Evolutionary conservation across 2,329 filamentous ascomycete species (phyloP), one percentile per base, ranked within the genome.

Genomic region (Diaporthe citri): DNA sequence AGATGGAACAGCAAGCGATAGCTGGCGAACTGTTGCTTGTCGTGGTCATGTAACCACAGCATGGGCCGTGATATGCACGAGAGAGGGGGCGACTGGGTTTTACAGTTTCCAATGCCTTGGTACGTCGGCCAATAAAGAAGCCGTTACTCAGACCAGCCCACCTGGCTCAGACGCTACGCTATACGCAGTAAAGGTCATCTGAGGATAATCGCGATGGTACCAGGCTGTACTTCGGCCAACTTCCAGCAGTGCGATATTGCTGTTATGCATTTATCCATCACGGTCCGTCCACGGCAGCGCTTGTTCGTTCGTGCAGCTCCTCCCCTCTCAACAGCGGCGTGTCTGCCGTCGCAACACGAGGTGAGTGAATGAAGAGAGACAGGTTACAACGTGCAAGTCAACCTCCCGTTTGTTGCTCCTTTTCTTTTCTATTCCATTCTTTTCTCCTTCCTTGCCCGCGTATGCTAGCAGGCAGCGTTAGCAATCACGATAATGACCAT

Each of bases 71-170:
- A 69, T 69, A 69, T 69, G 71, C 71, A 72, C 46, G 59, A 60
- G 57, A 36, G 71, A 72, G 71, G 71, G 71, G 43, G 71, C 13
- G 57, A 72, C 71, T 64, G 70, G 56, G 56, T 64, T 72, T 72
- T 72, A 62, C 71, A 64, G 57, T 72, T 72, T 64, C 71, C 71
- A 72, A 72, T 64, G 46, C 71, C 71, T 72, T 72, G 71, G 46
- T 64, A 39, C 51, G 57, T 41, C 34, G 46, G 57, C 71, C 71
- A 72, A 72, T 72, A 2, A 64, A 31, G 57, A 41, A 43, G 57
- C 57, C 57, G 36, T 34, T 46, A 31, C 46, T 62, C 36, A 43
- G 71, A 36, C 71, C 71, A 72, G 71, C 57, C 71, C 57, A 66
- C 71, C 71, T 13, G 20, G 71, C 48, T 56, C 57, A 72, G 25